Percentiles rank a stretch among this genome's conserved stretches.
Conservation (phyloP, 2,329 filamentous ascomycete genomes). For the Ceratocystis diversiconidia region DNA sequence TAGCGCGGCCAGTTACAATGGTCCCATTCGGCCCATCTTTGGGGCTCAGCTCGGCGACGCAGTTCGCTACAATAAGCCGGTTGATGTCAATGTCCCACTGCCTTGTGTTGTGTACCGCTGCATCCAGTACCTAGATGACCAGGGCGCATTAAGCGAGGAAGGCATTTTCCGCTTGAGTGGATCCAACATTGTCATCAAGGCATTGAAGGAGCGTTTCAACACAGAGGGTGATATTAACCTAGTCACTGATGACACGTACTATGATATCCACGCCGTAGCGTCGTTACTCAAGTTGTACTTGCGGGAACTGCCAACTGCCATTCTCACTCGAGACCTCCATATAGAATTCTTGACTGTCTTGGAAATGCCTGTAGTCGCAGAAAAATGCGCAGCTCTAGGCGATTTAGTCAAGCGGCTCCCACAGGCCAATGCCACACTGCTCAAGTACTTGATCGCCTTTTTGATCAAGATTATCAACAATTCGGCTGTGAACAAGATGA, state of each 20-base stretch:
- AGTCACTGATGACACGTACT: conserved; percentile 66
- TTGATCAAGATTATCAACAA: conserved; percentile 88
- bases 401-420: conserved; percentile 70
- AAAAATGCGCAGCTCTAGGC: conserved; percentile 65
- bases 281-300: conserved; percentile 89
- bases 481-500: conserved; percentile 90
- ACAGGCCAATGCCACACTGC: conserved; percentile 61
- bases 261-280: conserved; percentile 91
- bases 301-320: conserved; percentile 78
- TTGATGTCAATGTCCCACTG: conserved; percentile 58
- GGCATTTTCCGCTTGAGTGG: conserved; percentile 94
- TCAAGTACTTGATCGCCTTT: conserved; percentile 76
- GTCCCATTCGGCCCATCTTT: conserved; percentile 59
- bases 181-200: conserved; percentile 90
- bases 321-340: conserved; percentile 81
- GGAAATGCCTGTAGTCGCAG: conserved; percentile 57
- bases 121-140: conserved; percentile 78
- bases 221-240: conserved; percentile 82
- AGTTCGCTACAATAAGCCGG: conserved; percentile 63
- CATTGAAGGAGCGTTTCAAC: conserved; percentile 84
- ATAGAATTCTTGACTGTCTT: conserved; percentile 74
- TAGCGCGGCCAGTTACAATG: conserved; percentile 33
- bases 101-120: conserved; percentile 92
- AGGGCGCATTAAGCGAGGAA: conserved; percentile 72
- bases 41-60: conserved; percentile 76